Conservation (phyloP, 768 basidiomycete genomes). For the Cyclocybe aegerita region DNA sequence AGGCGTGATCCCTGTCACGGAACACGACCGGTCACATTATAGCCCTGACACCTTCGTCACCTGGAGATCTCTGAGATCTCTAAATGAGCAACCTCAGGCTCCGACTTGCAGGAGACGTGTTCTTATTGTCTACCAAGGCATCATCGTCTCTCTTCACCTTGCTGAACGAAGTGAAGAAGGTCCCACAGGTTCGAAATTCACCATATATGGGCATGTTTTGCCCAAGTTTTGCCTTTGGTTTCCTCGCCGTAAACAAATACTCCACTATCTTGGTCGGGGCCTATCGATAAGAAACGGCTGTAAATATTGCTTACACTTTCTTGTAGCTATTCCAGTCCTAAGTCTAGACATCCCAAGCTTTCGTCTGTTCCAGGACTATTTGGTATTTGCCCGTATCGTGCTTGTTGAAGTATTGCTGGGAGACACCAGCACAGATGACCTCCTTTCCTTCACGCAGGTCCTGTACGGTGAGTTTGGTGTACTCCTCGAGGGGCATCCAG, state of each 20-base stretch:
- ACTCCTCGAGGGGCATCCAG: conserved; percentile 56
- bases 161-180: background rate
- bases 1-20: background rate
- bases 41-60: too few relatives aligned
- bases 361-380: conserved; percentile 18
- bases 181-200: background rate
- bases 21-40: conserved; percentile 10
- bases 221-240: conserved; percentile 4
- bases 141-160: too few relatives aligned
- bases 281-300: conserved; percentile 1
- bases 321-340: background rate
- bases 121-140: too few relatives aligned
- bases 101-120: too few relatives aligned
- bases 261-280: too few relatives aligned
- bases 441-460: conserved; percentile 25
- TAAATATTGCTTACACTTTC: background rate
- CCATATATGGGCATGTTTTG: conserved; percentile 13
- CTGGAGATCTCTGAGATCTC: too few relatives aligned
- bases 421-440: conserved; percentile 24
- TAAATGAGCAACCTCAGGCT: too few relatives aligned
- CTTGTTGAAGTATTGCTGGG: conserved; percentile 22
- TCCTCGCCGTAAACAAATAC: conserved; percentile 2
- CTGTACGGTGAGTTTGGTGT: conserved; percentile 33
- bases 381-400: conserved; percentile 35
- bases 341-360: conserved; percentile 1